These are phyloP conservation scores for Kurtzmaniella quercitrusa DNA, from an alignment of 1,139 yeast species.

Conservation along the genomic window DNA sequence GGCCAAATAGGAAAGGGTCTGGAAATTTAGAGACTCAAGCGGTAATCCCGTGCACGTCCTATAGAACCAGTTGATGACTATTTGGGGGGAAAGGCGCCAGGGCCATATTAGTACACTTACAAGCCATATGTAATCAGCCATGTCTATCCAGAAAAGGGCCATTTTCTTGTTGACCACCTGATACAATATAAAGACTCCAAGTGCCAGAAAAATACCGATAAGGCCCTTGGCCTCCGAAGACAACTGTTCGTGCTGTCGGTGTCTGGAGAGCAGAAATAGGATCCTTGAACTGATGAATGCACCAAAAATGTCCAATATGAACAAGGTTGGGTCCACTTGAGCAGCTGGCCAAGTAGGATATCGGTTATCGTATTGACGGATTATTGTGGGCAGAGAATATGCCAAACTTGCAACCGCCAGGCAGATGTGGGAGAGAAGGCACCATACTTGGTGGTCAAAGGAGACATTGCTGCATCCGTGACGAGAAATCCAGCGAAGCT, in stretches of 20 bases:
- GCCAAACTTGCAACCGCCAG: not conserved
- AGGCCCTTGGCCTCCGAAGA: not conserved
- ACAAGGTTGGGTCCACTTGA: not conserved
- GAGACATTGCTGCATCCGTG: not conserved
- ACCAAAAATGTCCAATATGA: not conserved
- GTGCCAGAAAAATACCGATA: not conserved
- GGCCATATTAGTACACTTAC: conserved; percentile 13
- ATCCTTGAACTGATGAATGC: not conserved
- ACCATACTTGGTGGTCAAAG: conserved; percentile 2
- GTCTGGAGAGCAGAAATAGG: not conserved
- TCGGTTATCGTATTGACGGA: not conserved
- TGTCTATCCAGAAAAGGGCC: conserved; percentile 18
- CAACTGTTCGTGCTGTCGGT: not conserved
- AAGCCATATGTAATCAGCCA: conserved; percentile 26
- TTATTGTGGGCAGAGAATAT: not conserved
- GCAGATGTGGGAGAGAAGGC: not conserved
- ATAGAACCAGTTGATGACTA: conserved; percentile 23
- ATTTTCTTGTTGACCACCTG: not conserved
- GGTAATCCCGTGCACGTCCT: conserved; percentile 14
- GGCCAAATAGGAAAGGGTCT: not conserved
- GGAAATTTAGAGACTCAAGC: conserved; percentile 2
- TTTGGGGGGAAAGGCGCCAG: conserved; percentile 23
- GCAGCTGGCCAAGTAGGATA: not conserved
- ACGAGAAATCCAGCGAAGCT: not conserved
- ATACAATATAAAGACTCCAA: conserved; percentile 2